A percentile compares a stretch with the other conserved stretches of the same genome.
Evolutionary conservation across 495 filamentous ascomycete genomes (phyloP).

Genomic region (Xanthoparmelia taractica): DNA sequence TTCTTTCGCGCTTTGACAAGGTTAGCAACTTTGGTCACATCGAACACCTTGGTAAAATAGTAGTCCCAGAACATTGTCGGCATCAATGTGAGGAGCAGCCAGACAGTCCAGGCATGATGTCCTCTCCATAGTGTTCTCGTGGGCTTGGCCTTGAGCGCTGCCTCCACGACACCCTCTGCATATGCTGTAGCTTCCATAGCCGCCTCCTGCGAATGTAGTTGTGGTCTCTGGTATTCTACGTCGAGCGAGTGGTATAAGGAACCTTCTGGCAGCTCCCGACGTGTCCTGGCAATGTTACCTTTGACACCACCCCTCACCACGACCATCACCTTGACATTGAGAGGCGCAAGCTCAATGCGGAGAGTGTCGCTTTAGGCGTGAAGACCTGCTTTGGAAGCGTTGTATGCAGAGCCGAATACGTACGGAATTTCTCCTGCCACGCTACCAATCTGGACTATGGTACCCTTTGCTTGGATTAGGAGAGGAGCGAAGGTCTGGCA

Average conservation of each 20-base stretch:
- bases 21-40: slow-evolving; percentile 28
- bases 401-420: slow-evolving; percentile 52
- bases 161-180: slow-evolving; percentile 48
- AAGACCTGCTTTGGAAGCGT: slow-evolving; percentile 57
- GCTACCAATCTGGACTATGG: slow-evolving; percentile 54
- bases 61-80: slow-evolving; percentile 39
- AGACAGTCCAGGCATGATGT: slow-evolving; percentile 36
- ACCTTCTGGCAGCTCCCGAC: slow-evolving; percentile 40
- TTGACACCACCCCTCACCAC: slow-evolving; percentile 57
- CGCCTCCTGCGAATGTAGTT: slow-evolving; percentile 49
- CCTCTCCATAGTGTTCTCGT: slow-evolving; percentile 50
- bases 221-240: slow-evolving; percentile 43
- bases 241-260: slow-evolving; percentile 49
- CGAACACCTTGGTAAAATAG: slow-evolving; percentile 10
- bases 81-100: slow-evolving; percentile 44
- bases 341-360: slow-evolving; percentile 46
- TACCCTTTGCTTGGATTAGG: slow-evolving; percentile 50
- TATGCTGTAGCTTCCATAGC: slow-evolving; percentile 47
- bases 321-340: slow-evolving; percentile 43
- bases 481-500: slow-evolving; percentile 52
- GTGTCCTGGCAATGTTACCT: slow-evolving; percentile 47
- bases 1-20: not conserved
- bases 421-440: slow-evolving; percentile 51
- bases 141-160: slow-evolving; percentile 44
- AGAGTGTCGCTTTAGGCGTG: slow-evolving; percentile 54